Conservation (phyloP, 805 yeast genomes). For the Suhomyces kilbournensis region DNA sequence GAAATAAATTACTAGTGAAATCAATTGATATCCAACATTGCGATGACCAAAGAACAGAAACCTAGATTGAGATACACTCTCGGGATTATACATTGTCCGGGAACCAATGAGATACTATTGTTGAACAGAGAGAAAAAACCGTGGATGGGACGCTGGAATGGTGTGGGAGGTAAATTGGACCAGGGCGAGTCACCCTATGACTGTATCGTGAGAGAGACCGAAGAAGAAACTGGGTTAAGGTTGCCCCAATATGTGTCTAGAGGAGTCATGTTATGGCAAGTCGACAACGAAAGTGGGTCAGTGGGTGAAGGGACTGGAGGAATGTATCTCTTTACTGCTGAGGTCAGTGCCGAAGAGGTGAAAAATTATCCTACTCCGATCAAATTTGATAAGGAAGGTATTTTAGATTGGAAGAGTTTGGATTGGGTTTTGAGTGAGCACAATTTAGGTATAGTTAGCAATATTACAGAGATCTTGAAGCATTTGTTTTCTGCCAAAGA, state of each 20-base stretch:
- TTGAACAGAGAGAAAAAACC: slow-evolving; percentile 42
- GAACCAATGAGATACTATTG: slow-evolving; percentile 29
- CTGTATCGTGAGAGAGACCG: slow-evolving; percentile 41
- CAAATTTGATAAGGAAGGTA: slow-evolving; percentile 34
- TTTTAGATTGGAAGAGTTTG: slow-evolving; percentile 39
- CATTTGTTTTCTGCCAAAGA: slow-evolving; percentile 24
- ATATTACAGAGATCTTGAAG: slow-evolving; percentile 25
- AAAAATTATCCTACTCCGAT: slow-evolving; percentile 27
- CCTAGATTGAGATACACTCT: slow-evolving; percentile 18
- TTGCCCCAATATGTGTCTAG: slow-evolving; percentile 26
- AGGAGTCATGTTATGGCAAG: slow-evolving; percentile 37
- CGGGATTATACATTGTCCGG: slow-evolving; percentile 28
- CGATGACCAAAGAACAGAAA: neutral
- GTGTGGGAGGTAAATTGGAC: slow-evolving; percentile 45
- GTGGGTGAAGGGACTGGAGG: slow-evolving; percentile 28
- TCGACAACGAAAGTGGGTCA: slow-evolving; percentile 10
- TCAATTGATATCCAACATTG: neutral
- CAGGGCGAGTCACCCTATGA: slow-evolving; percentile 31
- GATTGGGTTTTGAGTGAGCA: slow-evolving; percentile 36
- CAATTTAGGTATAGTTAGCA: slow-evolving; percentile 41
- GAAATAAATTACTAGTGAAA: neutral
- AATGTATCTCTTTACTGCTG: slow-evolving; percentile 39
- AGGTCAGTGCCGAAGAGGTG: slow-evolving; percentile 22
- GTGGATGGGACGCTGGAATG: slow-evolving; percentile 50
- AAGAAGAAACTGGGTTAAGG: slow-evolving; percentile 39